These are phyloP conservation scores for Fomitopsis pinicola DNA, from an alignment of 1,284 basidiomycete species.

Conservation along the genomic window DNA sequence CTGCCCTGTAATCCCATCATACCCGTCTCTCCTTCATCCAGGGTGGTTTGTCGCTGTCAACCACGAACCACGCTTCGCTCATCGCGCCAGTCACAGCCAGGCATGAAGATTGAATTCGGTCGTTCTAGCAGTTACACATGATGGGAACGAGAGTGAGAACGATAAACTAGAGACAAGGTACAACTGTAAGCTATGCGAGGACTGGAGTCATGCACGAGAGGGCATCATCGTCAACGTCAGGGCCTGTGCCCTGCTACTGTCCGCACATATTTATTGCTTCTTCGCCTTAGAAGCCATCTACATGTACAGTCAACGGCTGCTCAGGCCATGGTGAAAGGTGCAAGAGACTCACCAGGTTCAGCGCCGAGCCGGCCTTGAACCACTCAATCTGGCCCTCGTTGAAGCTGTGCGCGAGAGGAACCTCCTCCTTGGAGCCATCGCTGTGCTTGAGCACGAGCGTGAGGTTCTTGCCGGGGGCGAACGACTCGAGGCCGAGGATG, in stretches of 20 bases:
- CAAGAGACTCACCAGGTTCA: constrained; percentile 62
- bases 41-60: too few relatives aligned
- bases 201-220: not conserved
- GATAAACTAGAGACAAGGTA: not conserved
- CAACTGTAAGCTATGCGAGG: constrained; percentile 1
- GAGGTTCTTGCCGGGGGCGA: constrained; percentile 87
- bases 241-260: not conserved
- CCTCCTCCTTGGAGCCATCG: constrained; percentile 73
- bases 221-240: not conserved
- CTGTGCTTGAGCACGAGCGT: constrained; percentile 77
- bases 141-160: not conserved
- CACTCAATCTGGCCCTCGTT: constrained; percentile 90
- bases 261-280: not conserved
- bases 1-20: too few relatives aligned
- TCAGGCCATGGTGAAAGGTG: not conserved
- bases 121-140: not conserved
- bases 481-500: constrained; percentile 79
- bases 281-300: constrained; percentile 6
- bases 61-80: too few relatives aligned
- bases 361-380: constrained; percentile 91
- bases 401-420: constrained; percentile 76
- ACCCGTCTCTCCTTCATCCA: too few relatives aligned
- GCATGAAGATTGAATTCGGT: not conserved
- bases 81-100: not conserved
- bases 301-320: not conserved